Evolutionary conservation across 257 asterid genomes (phyloP).

Genomic region (Ballota nigra): DNA sequence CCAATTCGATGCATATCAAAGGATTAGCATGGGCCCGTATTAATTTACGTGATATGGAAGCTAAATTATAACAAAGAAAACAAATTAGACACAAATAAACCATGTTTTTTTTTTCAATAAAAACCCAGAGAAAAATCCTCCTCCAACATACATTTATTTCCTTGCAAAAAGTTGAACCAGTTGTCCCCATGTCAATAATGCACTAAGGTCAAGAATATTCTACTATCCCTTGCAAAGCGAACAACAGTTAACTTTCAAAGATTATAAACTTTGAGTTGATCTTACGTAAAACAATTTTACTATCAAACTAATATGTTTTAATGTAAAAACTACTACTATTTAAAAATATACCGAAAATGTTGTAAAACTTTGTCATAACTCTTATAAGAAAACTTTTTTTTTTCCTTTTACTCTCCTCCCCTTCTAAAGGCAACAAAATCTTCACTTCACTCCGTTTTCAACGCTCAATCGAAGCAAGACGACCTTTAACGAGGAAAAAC

Average conservation of each 20-base stretch:
- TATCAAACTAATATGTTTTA: too few relatives aligned
- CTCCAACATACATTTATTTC: background rate
- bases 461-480: background rate
- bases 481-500: background rate
- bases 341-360: too few relatives aligned
- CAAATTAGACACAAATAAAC: background rate
- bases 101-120: background rate
- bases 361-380: background rate
- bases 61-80: background rate
- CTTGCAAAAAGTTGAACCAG: background rate
- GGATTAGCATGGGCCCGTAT: background rate
- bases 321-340: too few relatives aligned
- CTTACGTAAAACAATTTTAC: too few relatives aligned
- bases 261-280: too few relatives aligned
- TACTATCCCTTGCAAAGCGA: background rate
- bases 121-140: background rate
- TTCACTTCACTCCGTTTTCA: background rate
- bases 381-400: background rate
- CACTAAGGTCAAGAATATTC: background rate
- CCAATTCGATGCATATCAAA: background rate
- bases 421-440: background rate
- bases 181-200: background rate
- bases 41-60: background rate
- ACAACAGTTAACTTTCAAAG: background rate
- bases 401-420: background rate